Conservation (phyloP, 768 basidiomycete genomes). For the Leucocoprinus birnbaumii region DNA sequence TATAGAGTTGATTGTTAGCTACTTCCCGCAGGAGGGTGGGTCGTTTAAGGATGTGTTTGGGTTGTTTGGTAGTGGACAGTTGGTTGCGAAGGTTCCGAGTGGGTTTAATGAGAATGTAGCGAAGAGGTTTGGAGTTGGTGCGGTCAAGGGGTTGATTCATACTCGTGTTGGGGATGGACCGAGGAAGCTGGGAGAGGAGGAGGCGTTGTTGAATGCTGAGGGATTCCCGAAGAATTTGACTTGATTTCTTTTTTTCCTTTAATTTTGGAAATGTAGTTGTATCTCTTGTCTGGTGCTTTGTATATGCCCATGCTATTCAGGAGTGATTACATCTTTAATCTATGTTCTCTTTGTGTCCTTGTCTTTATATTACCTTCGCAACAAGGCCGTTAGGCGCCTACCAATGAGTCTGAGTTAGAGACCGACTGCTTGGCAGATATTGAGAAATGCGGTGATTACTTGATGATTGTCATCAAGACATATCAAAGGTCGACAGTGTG, state of each 20-base stretch:
- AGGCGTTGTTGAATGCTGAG: constrained; percentile 60
- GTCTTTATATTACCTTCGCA: too few species aligned
- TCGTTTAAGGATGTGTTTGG: constrained; percentile 76
- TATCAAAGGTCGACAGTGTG: too few species aligned
- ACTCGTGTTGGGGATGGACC: constrained; percentile 94
- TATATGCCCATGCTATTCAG: neutral
- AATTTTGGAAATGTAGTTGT: neutral
- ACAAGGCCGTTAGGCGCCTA: too few species aligned
- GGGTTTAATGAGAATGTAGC: constrained; percentile 83
- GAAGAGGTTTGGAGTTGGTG: constrained; percentile 66
- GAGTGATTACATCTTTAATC: too few species aligned
- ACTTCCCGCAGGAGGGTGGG: constrained; percentile 79
- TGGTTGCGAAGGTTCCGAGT: constrained; percentile 47
- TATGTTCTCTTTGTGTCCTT: too few species aligned
- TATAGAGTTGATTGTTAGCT: constrained; percentile 68
- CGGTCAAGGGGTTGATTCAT: constrained; percentile 89
- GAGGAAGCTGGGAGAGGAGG: constrained; percentile 56
- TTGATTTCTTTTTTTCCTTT: constrained; percentile 16
- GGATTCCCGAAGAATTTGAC: constrained; percentile 66
- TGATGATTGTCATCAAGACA: too few species aligned
- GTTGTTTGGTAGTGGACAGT: constrained; percentile 45
- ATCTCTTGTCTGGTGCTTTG: neutral
- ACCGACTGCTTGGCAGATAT: too few species aligned
- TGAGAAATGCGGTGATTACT: too few species aligned
- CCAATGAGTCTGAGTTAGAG: too few species aligned